These are phyloP conservation scores for Erythrobasidium hasegawianum DNA, from an alignment of 1,284 basidiomycete species.

Conservation along the genomic window DNA sequence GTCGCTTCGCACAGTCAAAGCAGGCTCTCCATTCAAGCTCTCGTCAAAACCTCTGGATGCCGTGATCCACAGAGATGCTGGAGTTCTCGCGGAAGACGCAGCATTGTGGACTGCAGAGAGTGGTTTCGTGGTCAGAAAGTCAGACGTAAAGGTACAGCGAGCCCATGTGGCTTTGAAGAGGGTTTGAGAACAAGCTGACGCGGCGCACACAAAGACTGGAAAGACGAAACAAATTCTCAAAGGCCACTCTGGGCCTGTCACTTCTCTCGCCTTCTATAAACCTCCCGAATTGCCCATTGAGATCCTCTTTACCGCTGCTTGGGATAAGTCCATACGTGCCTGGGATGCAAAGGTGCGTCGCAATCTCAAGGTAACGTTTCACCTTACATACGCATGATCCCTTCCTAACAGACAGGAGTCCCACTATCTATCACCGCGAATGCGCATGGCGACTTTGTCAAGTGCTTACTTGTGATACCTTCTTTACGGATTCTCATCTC, in stretches of 20 bases:
- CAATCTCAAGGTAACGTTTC: not conserved
- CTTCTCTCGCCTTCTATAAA: constrained; percentile 63
- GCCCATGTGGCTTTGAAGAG: not conserved
- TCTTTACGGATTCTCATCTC: constrained; percentile 67
- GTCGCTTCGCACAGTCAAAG: constrained; percentile 62
- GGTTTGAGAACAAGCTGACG: not conserved
- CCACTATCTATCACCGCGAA: constrained; percentile 66
- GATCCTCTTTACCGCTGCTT: constrained; percentile 73
- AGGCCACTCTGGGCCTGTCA: constrained; percentile 82
- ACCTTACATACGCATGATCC: not conserved
- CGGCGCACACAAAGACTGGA: constrained; percentile 59
- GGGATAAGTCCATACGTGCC: constrained; percentile 83
- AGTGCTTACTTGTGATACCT: constrained; percentile 67
- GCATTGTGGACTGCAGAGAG: constrained; percentile 80
- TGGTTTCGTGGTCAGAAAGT: constrained; percentile 64
- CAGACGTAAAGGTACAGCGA: constrained; percentile 65
- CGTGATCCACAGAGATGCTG: constrained; percentile 58
- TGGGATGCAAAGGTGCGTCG: constrained; percentile 69
- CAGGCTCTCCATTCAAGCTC: constrained; percentile 73
- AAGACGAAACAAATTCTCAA: constrained; percentile 66
- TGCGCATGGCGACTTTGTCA: constrained; percentile 82
- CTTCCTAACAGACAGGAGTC: constrained; percentile 42
- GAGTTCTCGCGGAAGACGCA: constrained; percentile 13
- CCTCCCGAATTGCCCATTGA: constrained; percentile 38
- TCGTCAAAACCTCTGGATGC: constrained; percentile 69